Evolutionary conservation across 2,329 filamentous ascomycete species (phyloP), one percentile per base, ranked within the genome.

Genomic region (Penicillium decumbens): DNA sequence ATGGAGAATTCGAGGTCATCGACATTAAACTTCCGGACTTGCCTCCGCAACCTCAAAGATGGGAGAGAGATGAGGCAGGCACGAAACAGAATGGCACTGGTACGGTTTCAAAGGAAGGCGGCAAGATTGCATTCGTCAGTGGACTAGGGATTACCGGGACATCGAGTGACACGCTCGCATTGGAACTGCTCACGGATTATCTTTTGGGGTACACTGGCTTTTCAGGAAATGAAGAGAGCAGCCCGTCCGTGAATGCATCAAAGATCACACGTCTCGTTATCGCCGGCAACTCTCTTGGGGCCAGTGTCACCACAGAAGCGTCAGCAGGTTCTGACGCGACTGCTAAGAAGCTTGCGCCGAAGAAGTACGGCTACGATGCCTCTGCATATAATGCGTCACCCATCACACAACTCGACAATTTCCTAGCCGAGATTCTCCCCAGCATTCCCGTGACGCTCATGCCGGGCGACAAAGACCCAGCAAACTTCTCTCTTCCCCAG

Each of bases 331-430:
- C 52, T 24, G 58, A 62, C 5, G 50, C 46, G 25, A 54, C 47
- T 5, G 44, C 49, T 2, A 53, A 78, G 60, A 82, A 78, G 65
- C 76, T 73, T 52, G 60, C 63, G 1, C 72, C 77, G 43, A 95
- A 89, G 69, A 95, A 95, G 67, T 97, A 96, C 72, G 92, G 93
- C 52, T 97, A 97, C 73, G 93, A 98, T 69, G 83, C 88, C 49
- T 84, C 85, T 47, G 72, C 87, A 0, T 98, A 96, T 76, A 95
- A 98, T 65, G 79, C 92, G 1, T 77, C 87, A 1, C 93, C 93
- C 0, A 90, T 89, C 3, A 83, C 87, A 49, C 84, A 88, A 41
- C 80, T 98, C 29, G 93, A 98, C 73, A 78, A 81, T 5, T 93
- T 95, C 67, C 80, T 98, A 29, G 77, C 86, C 1, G 80, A 86